These are phyloP conservation scores for Rutstroemia sp. DNA, from an alignment of 2,329 filamentous ascomycete genomes.

Conservation along the genomic window DNA sequence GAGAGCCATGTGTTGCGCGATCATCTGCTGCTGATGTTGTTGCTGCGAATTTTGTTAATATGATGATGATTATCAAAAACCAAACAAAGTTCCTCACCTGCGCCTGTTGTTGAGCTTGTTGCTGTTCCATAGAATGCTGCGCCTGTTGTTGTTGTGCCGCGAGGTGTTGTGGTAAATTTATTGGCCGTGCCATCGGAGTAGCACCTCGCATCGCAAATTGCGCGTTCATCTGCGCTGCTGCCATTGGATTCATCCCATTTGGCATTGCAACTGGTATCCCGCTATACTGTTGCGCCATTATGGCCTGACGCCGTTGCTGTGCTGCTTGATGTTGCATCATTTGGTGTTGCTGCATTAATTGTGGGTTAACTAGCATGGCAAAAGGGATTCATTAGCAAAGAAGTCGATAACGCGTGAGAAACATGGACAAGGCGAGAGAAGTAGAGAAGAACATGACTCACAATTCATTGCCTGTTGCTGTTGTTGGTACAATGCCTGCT, in stretches of 20 bases:
- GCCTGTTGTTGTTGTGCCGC: constrained; percentile 35
- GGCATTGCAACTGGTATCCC: constrained; percentile 48
- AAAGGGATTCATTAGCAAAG: too few species aligned
- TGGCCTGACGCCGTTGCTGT: constrained; percentile 37
- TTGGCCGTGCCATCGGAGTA: constrained; percentile 34
- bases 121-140: constrained; percentile 30
- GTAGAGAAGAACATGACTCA: constrained; percentile 19
- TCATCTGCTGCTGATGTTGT: constrained; percentile 31
- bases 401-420: constrained; percentile 7
- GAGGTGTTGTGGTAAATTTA: constrained; percentile 39
- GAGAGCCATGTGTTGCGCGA: constrained; percentile 41
- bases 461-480: constrained; percentile 23
- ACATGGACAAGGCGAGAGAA: background rate
- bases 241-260: constrained; percentile 47
- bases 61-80: background rate
- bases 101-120: constrained; percentile 33
- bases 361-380: constrained; percentile 23
- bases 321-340: constrained; percentile 22
- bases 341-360: constrained; percentile 36
- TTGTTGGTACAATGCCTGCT: constrained; percentile 26
- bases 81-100: constrained; percentile 22
- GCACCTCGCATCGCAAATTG: constrained; percentile 46
- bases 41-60: constrained; percentile 13
- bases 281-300: constrained; percentile 47
- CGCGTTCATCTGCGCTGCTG: constrained; percentile 39